These are phyloP conservation scores for Sarcodon aspratus DNA, from an alignment of 768 basidiomycete genomes.

Conservation along the genomic window DNA sequence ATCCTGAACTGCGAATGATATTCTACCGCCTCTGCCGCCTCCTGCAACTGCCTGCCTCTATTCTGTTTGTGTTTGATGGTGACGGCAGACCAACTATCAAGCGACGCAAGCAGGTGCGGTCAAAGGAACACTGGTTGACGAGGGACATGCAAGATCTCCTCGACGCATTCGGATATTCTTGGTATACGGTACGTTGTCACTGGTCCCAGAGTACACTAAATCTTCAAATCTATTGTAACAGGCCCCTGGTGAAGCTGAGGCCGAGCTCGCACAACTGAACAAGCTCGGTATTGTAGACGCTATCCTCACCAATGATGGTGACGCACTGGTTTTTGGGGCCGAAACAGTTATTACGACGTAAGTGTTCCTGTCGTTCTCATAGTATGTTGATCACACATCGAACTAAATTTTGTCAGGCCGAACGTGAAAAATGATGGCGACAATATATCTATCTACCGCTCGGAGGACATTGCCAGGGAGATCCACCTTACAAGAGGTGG, in stretches of 20 bases:
- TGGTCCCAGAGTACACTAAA: too few relatives aligned
- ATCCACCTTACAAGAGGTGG: conserved; percentile 17
- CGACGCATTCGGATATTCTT: conserved; percentile 15
- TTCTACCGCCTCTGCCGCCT: conserved; percentile 30
- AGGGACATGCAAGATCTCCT: conserved; percentile 11
- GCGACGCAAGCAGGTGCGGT: conserved; percentile 20
- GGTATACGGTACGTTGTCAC: conserved; percentile 12
- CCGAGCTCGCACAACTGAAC: too few relatives aligned
- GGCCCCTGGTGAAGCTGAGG: too few relatives aligned
- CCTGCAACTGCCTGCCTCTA: conserved; percentile 25
- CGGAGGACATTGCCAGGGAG: too few relatives aligned
- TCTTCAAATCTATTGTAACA: background rate
- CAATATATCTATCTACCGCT: too few relatives aligned
- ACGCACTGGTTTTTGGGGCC: conserved; percentile 38
- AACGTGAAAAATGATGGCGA: too few relatives aligned
- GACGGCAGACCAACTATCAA: conserved; percentile 28
- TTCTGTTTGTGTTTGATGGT: conserved; percentile 38
- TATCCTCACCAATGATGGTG: conserved; percentile 36
- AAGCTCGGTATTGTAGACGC: conserved; percentile 34
- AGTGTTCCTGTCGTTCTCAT: too few relatives aligned
- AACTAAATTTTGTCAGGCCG: too few relatives aligned
- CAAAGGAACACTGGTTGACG: conserved; percentile 14
- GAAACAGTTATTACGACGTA: too few relatives aligned
- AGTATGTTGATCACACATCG: too few relatives aligned
- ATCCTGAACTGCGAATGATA: conserved; percentile 30